Evolutionary conservation across 75 land plant species (phyloP).

Genomic region (Sequoiadendron giganteum): DNA sequence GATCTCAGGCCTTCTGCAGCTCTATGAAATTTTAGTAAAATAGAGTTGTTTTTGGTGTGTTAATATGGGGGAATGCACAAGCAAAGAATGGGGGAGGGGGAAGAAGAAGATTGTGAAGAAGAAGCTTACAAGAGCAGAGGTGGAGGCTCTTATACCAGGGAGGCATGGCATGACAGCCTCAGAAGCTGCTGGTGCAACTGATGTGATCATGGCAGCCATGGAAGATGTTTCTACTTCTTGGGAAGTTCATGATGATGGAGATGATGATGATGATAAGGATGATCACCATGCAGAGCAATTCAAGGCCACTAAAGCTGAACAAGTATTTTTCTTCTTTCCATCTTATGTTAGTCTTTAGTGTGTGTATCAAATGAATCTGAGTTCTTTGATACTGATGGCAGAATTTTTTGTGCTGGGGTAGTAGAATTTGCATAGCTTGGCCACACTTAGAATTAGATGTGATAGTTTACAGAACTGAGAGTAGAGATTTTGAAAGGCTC

Average conservation of each 20-base stretch:
- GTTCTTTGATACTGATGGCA: background rate
- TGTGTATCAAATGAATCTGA: background rate
- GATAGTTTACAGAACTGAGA: too few relatives aligned
- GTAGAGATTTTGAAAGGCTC: too few relatives aligned
- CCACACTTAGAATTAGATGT: too few relatives aligned
- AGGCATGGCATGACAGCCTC: background rate
- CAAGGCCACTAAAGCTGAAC: background rate
- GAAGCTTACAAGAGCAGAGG: constrained; percentile 2
- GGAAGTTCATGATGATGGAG: background rate
- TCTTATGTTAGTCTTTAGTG: background rate
- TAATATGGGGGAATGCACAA: background rate
- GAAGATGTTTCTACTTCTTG: background rate
- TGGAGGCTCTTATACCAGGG: background rate
- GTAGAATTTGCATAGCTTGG: background rate
- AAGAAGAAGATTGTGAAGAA: background rate
- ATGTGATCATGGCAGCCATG: background rate
- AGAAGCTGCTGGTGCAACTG: background rate
- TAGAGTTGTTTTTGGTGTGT: background rate
- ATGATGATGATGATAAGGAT: background rate
- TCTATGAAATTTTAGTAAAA: background rate
- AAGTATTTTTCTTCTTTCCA: background rate
- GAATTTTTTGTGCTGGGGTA: background rate
- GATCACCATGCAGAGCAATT: background rate
- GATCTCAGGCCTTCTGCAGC: background rate
- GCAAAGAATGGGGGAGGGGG: background rate